Evolutionary conservation across 495 filamentous ascomycete species (phyloP), one percentile per base, ranked within the genome.

Genomic region (Talaromyces liani): DNA sequence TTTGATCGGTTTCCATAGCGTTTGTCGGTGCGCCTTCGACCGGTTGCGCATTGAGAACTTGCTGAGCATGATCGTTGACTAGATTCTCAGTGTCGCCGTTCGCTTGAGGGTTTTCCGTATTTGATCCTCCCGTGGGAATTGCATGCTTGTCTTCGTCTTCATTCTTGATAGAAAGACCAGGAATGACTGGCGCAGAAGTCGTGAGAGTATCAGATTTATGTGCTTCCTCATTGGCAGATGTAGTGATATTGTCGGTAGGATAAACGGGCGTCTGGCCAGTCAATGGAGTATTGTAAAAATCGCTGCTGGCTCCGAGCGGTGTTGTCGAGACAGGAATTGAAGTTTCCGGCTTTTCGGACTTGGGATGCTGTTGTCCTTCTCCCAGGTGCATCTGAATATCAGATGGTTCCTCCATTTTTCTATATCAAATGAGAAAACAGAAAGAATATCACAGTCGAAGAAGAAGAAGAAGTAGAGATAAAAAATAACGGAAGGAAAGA

Each of bases 231-330:
- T 65, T 27, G 7, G 45, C 53, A 1, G 63, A 3, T 6, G 57
- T 12, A 6, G 51, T 64, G 0, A 20, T 45, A 27, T 60, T 57
- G 6, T 22, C 39, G 14, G 34, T 29, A 58, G 62, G 24, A 20
- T 53, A 54, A 18, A 67, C 65, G 0, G 72, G 72, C 0, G 71
- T 75, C n/a, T 65, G 75, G 41, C 68, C 65, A 47, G 63, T 59
- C 64, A 70, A 64, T 6, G 75, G 73, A 27, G 76, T 78, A 60
- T 77, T 76, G 67, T 78, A 78, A 61, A 77, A 79, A 71, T 79
- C 75, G 59, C 73, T 78, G 47, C 69, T 75, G 69, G 71, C 69
- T 60, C 78, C 78, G 20, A 63, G 66, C 14, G 72, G 71, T 20
- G 74, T 75, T 54, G 66, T 65, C 63, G 72, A 61, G 57, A 27